phyloP scores from a whole-genome alignment of 176 grass and related monocot genomes.

The Ensete glaucum region DNA sequence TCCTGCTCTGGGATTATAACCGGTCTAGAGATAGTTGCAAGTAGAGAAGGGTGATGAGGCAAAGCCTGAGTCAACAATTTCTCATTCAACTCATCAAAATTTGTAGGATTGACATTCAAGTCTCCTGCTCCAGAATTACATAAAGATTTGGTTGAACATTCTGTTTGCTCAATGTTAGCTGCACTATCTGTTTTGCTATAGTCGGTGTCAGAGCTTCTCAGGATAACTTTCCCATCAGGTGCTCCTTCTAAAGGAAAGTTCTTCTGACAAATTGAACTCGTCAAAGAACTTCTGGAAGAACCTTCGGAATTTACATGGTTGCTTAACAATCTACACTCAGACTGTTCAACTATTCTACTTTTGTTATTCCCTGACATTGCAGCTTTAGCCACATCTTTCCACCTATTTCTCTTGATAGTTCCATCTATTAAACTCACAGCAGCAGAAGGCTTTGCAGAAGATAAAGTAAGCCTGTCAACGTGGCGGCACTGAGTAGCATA shows the following conservation, averaged over 20 bases:
- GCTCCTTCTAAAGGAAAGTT: conserved; percentile 13
- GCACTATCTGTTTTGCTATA: not conserved
- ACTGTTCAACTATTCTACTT: conserved; percentile 18
- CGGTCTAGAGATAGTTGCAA: conserved; percentile 32
- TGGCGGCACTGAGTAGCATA: not conserved
- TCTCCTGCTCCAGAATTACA: conserved; percentile 20
- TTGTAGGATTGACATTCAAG: conserved; percentile 11
- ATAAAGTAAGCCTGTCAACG: not conserved
- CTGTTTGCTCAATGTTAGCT: not conserved
- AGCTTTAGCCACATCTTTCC: conserved; percentile 3
- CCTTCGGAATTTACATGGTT: conserved; percentile 11
- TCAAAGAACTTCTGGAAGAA: conserved; percentile 30
- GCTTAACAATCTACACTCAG: conserved; percentile 14
- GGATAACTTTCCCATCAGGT: conserved; percentile 20
- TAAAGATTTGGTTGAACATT: not conserved
- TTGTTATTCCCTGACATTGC: conserved; percentile 14
- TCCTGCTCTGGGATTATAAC: conserved; percentile 62
- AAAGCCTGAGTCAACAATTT: conserved; percentile 23
- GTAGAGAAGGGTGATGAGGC: conserved; percentile 34
- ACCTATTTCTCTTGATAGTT: too few species aligned
- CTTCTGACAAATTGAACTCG: conserved; percentile 10
- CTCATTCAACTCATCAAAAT: conserved; percentile 23
- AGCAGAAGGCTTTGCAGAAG: conserved; percentile 7
- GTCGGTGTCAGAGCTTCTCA: conserved; percentile 3
- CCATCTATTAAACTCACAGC: not conserved